A percentile compares a stretch with the other conserved stretches of the same genome.
Conservation (phyloP, 2,329 filamentous ascomycete species). For the Cercospora berteroae region DNA sequence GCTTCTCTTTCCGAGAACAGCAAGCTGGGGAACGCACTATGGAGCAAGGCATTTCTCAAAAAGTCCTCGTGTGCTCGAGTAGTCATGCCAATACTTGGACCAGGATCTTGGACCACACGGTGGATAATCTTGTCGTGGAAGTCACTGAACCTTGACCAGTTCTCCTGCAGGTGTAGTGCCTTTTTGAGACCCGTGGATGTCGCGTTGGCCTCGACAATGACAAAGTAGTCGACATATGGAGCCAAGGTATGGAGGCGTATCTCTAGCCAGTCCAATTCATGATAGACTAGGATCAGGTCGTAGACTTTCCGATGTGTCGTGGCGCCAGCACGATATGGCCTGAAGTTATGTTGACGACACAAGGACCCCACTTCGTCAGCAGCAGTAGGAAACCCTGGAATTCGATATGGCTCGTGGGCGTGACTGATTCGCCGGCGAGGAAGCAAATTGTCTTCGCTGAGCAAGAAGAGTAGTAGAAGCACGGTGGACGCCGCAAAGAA, state of each 20-base stretch:
- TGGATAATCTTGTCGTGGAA: conserved; percentile 63
- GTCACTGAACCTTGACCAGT: conserved; percentile 52
- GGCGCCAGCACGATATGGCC: background rate
- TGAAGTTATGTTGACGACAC: background rate
- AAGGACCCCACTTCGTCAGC: background rate
- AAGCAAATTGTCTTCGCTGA: background rate
- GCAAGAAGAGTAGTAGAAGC: background rate
- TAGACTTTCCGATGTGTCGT: conserved; percentile 52
- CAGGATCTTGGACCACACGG: conserved; percentile 50
- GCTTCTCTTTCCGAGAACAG: conserved; percentile 44
- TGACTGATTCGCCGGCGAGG: background rate
- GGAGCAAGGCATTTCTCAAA: conserved; percentile 57
- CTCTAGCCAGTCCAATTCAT: conserved; percentile 65
- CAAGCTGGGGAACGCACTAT: conserved; percentile 55
- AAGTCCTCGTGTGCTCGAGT: conserved; percentile 55
- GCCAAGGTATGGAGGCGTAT: conserved; percentile 60
- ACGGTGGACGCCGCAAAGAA: background rate
- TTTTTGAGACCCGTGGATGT: conserved; percentile 61
- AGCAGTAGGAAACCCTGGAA: background rate
- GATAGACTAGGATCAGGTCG: conserved; percentile 63
- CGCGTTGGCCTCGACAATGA: conserved; percentile 59
- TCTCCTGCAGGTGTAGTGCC: conserved; percentile 53
- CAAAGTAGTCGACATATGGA: conserved; percentile 62
- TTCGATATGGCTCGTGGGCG: background rate
- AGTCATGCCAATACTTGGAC: conserved; percentile 41